phyloP scores from a whole-genome alignment of 352 stramenopile genomes.

The Globisporangium carolinianum region DNA sequence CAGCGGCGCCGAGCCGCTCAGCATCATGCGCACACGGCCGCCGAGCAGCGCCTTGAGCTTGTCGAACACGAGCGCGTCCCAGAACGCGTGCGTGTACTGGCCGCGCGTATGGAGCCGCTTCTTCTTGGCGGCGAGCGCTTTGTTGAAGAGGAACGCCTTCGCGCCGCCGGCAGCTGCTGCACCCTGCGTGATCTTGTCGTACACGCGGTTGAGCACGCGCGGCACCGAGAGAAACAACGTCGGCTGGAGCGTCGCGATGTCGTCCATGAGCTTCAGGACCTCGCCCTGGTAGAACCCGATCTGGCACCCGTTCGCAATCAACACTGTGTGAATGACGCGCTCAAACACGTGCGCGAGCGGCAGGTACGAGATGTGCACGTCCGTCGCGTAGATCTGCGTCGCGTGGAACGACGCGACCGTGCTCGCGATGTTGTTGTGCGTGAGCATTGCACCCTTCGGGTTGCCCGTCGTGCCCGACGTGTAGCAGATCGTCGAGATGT shows the following conservation, averaged over 20 bases:
- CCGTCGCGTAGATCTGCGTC: conserved; percentile 9
- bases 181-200: conserved; percentile 88
- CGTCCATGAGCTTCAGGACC: conserved; percentile 85
- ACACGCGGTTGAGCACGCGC: conserved; percentile 93
- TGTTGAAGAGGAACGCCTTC: conserved; percentile 88
- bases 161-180: conserved; percentile 73
- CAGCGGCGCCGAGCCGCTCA: conserved; percentile 92
- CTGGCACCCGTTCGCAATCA: conserved; percentile 62
- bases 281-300: conserved; percentile 92
- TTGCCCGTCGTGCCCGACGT: conserved; percentile 69
- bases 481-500: conserved; percentile 92
- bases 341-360: conserved; percentile 94
- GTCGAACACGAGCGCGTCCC: conserved; percentile 93
- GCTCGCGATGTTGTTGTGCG: conserved; percentile 41
- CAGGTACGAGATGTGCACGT: conserved; percentile 89
- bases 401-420: conserved; percentile 1
- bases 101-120: conserved; percentile 10
- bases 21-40: conserved; percentile 84
- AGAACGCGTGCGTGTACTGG: conserved; percentile 66
- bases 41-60: conserved; percentile 92
- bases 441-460: conserved; percentile 66
- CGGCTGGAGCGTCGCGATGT: conserved; percentile 85
- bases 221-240: conserved; percentile 91
- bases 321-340: conserved; percentile 41
- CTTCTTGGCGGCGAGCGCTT: conserved; percentile 76